Evolutionary conservation across 2,329 filamentous ascomycete genomes (phyloP).

Genomic region (Daldinia sp.): DNA sequence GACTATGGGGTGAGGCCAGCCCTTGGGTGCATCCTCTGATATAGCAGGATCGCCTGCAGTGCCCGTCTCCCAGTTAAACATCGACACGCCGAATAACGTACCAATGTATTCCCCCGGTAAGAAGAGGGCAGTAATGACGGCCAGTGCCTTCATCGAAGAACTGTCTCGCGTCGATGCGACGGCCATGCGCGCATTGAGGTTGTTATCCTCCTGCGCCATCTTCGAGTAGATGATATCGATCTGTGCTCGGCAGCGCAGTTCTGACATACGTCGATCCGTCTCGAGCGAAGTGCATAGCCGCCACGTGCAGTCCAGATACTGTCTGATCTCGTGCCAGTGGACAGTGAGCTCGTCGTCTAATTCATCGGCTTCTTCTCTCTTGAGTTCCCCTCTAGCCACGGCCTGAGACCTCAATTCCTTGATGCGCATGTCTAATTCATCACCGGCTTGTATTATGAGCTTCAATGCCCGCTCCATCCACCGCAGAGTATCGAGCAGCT

Average conservation of each 20-base stretch:
- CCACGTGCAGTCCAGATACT: conserved; percentile 56
- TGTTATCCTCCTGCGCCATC: conserved; percentile 59
- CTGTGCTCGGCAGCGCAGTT: conserved; percentile 56
- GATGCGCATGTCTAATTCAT: conserved; percentile 51
- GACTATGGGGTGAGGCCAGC: conserved; percentile 46
- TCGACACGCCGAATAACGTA: conserved; percentile 56
- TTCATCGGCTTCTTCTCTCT: conserved; percentile 35
- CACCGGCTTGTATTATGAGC: conserved; percentile 54
- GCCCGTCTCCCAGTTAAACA: conserved; percentile 54
- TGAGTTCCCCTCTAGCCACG: conserved; percentile 18
- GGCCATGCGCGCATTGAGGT: conserved; percentile 63
- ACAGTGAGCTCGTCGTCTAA: conserved; percentile 44
- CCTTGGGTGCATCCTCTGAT: conserved; percentile 44
- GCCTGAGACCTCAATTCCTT: conserved; percentile 37
- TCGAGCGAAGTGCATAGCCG: conserved; percentile 55
- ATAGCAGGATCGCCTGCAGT: conserved; percentile 44
- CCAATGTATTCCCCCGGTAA: conserved; percentile 57
- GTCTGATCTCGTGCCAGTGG: conserved; percentile 58
- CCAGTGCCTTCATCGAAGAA: conserved; percentile 58
- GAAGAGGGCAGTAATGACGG: conserved; percentile 59
- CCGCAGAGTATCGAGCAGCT: conserved; percentile 55
- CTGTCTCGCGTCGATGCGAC: conserved; percentile 77
- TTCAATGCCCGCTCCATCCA: conserved; percentile 59
- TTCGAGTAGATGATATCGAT: conserved; percentile 60
- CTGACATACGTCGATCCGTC: conserved; percentile 56